Conservation (phyloP, 768 basidiomycete species). For the Trametes sanguinea region DNA sequence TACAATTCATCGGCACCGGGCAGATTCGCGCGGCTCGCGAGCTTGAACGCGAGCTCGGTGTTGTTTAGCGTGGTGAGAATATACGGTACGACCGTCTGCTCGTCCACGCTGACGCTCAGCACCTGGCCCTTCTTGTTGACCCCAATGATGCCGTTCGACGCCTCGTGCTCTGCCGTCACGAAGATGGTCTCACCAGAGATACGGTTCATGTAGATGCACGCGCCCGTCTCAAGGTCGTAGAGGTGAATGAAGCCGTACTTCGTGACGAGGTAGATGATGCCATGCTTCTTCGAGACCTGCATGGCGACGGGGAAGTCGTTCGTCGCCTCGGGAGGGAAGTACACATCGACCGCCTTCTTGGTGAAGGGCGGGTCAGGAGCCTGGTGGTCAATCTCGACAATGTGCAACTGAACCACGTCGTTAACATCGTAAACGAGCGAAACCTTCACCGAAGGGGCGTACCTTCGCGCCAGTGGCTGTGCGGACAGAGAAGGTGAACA, state of each 20-base stretch:
- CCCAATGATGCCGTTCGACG: conserved; percentile 93
- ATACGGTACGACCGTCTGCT: conserved; percentile 94
- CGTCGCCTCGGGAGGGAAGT: conserved; percentile 97
- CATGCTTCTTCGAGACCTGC: conserved; percentile 97
- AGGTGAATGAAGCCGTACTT: conserved; percentile 99
- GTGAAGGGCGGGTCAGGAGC: conserved; percentile 90
- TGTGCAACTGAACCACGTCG: conserved; percentile 69
- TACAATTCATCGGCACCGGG: conserved; percentile 98
- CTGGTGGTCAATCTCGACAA: conserved; percentile 97
- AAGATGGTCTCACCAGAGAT: conserved; percentile 99
- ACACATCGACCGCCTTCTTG: conserved; percentile 98
- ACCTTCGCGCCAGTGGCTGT: conserved; percentile 99
- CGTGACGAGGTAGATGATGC: conserved; percentile 95
- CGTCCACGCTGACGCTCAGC: conserved; percentile 94
- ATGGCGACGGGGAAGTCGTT: conserved; percentile 99
- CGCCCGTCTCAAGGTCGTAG: conserved; percentile 95
- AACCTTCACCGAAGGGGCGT: not conserved
- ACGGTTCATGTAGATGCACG: conserved; percentile 99
- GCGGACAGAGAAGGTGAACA: conserved; percentile 94
- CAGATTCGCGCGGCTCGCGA: conserved; percentile 93
- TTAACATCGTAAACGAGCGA: not conserved
- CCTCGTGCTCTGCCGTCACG: conserved; percentile 95
- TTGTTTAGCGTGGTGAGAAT: conserved; percentile 93
- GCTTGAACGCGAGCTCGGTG: conserved; percentile 95
- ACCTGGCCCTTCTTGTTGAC: conserved; percentile 99